These are phyloP conservation scores for Angophora floribunda DNA, from an alignment of 345 rosid species.

Conservation along the genomic window DNA sequence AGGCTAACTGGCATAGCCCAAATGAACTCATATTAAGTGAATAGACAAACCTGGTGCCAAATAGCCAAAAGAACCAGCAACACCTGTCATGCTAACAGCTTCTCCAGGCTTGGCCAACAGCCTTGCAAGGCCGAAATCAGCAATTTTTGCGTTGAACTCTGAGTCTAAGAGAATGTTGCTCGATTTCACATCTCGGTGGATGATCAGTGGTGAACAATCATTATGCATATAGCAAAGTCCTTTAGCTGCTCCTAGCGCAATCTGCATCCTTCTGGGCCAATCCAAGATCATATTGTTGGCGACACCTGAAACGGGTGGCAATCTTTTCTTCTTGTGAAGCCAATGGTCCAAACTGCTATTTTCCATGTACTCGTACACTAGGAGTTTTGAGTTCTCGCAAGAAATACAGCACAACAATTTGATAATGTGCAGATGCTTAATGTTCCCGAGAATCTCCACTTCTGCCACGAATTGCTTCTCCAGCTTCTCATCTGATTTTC, in stretches of 20 bases:
- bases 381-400: conserved; percentile 35
- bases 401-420: conserved; percentile 54
- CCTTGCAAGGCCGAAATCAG: conserved; percentile 67
- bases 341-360: conserved; percentile 45
- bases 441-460: conserved; percentile 35
- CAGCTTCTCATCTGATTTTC: conserved; percentile 18
- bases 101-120: conserved; percentile 29
- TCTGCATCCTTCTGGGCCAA: conserved; percentile 51
- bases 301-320: background rate
- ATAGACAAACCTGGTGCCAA: conserved; percentile 39
- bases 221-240: conserved; percentile 69
- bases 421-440: conserved; percentile 51
- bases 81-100: conserved; percentile 25
- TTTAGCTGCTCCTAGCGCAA: conserved; percentile 53
- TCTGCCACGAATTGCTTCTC: conserved; percentile 48
- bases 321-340: conserved; percentile 22
- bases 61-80: conserved; percentile 60
- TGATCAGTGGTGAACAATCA: conserved; percentile 37
- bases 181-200: conserved; percentile 60
- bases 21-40: background rate
- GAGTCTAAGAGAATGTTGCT: conserved; percentile 61
- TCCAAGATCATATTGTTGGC: conserved; percentile 9
- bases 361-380: conserved; percentile 62
- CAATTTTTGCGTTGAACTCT: conserved; percentile 44
- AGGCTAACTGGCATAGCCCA: background rate